Base-by-base conservation (phyloP, 495 filamentous ascomycete genomes). In the Amniculicola lignicola region DNA sequence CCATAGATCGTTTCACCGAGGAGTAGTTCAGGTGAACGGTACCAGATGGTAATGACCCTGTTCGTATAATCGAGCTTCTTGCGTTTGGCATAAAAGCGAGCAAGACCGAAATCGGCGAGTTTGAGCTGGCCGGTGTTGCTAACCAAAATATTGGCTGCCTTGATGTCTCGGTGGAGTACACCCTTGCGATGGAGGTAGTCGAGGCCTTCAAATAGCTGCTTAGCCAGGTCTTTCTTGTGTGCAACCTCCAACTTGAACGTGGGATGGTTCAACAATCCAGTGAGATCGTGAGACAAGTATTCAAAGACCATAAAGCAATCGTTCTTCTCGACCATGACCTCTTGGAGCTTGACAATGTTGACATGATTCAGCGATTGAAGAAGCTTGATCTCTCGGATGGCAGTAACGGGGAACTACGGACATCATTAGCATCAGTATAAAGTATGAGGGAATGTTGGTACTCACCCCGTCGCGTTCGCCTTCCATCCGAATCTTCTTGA, bases 221-320 rank as follows among this genome's bases (percentile, higher is more conserved):
- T 85, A 1, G 90, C 88, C 14, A 99, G 79, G 67, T 97, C 84
- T 69, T 99, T 99, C 69, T 95, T 96, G 61, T 96, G 90, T 0
- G 85, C 79, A 9, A 83, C 75, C 11, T 92, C 87, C 12, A 99
- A 82, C 40, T 86, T 85, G 69, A 94, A 97, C 5, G 85, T 88
- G 3, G 94, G 94, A 66, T 99, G 94, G 62, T 97, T 97, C 54
- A 98, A 84, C 14, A 89, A 72, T 16, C 86, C 86, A 1, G 88
- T 92, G 27, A 92, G 75, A 69, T 99, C 94, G 67, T 99, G 94
- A 15, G 92, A 92, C 23, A 96, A 82, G 67, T 99, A 99, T 67
- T 99, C 94, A 59, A 99, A 99, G 7, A 99, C 94, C 94, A 99
- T 99, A 73, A 93, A 97, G 70, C 94, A 99, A 69, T 97, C 92